A percentile compares a stretch with the other conserved stretches of the same genome.
phyloP scores from a whole-genome alignment of 2,329 filamentous ascomycete genomes.

The Paecilomyces sp. region DNA sequence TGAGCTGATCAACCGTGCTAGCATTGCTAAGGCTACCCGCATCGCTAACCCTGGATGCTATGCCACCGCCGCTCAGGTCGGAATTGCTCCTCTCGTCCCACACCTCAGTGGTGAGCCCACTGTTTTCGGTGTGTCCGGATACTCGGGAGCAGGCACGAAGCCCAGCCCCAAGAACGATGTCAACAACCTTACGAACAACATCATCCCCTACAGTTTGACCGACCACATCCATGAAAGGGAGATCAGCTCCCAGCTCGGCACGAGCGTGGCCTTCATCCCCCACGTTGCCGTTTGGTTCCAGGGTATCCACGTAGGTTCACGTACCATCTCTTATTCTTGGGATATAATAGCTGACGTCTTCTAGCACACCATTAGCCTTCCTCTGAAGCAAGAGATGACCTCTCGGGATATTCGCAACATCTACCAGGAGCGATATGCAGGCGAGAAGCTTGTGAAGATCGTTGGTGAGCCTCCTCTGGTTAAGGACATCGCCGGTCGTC shows the following conservation, averaged over 20 bases:
- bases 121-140: slow-evolving; percentile 86
- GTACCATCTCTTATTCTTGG: slow-evolving; percentile 1
- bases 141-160: slow-evolving; percentile 92
- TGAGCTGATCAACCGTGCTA: slow-evolving; percentile 69
- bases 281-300: slow-evolving; percentile 98
- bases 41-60: slow-evolving; percentile 96
- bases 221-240: slow-evolving; percentile 94
- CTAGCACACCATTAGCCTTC: slow-evolving; percentile 81
- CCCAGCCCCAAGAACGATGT: slow-evolving; percentile 91
- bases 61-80: slow-evolving; percentile 85
- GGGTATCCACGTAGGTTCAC: slow-evolving; percentile 62
- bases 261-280: slow-evolving; percentile 74
- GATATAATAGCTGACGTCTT: slow-evolving; percentile 10
- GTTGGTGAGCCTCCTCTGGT: slow-evolving; percentile 81
- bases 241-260: slow-evolving; percentile 71
- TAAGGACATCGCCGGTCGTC: slow-evolving; percentile 74
- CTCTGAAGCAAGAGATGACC: slow-evolving; percentile 76
- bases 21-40: slow-evolving; percentile 69
- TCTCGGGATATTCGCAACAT: slow-evolving; percentile 87
- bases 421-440: slow-evolving; percentile 93
- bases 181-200: slow-evolving; percentile 71
- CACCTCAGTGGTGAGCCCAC: slow-evolving; percentile 72
- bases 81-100: slow-evolving; percentile 73
- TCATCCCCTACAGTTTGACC: slow-evolving; percentile 85
- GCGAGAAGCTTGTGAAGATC: slow-evolving; percentile 91